These are phyloP conservation scores for Calonectria ilicicola DNA, from an alignment of 2,329 filamentous ascomycete species.

Conservation along the genomic window DNA sequence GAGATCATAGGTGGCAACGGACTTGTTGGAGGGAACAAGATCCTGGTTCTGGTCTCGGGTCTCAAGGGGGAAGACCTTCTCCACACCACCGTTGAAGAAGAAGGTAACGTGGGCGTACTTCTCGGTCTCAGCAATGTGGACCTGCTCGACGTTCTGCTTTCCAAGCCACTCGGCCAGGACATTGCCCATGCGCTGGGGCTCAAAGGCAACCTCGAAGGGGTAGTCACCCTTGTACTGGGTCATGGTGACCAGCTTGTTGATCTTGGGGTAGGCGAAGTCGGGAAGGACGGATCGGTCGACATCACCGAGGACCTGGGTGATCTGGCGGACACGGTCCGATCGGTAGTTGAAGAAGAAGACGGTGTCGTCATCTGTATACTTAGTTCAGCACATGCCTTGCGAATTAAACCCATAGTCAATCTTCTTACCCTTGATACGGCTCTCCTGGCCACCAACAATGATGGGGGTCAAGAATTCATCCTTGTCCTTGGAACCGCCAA, in stretches of 20 bases:
- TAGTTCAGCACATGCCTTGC: constrained; percentile 15
- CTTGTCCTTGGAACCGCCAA: constrained; percentile 75
- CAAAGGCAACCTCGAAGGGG: constrained; percentile 91
- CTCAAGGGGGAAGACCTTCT: constrained; percentile 95
- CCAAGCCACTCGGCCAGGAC: constrained; percentile 97
- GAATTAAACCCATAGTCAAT: background rate
- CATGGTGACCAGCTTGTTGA: constrained; percentile 90
- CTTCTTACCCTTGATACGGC: constrained; percentile 81
- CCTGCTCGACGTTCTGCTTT: constrained; percentile 90
- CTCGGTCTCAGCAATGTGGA: constrained; percentile 97
- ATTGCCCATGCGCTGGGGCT: constrained; percentile 95
- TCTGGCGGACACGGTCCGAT: constrained; percentile 95
- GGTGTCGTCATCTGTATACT: constrained; percentile 80
- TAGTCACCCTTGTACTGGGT: constrained; percentile 98
- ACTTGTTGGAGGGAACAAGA: constrained; percentile 88
- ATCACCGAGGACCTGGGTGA: constrained; percentile 93
- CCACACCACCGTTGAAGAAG: constrained; percentile 99
- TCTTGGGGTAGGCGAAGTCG: constrained; percentile 94
- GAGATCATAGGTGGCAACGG: constrained; percentile 92
- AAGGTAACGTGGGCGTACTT: constrained; percentile 99
- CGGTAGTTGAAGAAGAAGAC: constrained; percentile 99
- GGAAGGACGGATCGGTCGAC: constrained; percentile 91
- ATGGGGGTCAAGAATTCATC: constrained; percentile 99
- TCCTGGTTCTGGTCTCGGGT: constrained; percentile 85
- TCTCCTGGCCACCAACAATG: constrained; percentile 88